A percentile compares a stretch with the other conserved stretches of the same genome.
phyloP scores from a whole-genome alignment of 139 green algal genomes.

The Chara braunii region DNA sequence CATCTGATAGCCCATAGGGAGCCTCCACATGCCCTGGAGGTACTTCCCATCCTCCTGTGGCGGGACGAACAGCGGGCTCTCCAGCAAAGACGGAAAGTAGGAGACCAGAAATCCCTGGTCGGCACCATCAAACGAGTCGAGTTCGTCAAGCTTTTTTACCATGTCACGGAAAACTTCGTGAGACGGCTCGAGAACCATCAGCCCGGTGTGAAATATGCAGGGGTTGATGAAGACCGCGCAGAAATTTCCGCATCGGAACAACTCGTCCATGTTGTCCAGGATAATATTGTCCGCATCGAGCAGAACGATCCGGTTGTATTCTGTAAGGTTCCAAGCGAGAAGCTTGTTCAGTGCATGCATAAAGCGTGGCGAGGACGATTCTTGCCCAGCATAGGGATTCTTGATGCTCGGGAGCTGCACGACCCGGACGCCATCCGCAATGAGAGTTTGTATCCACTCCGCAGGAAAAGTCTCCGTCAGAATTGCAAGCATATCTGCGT shows the following conservation, averaged over 20 bases:
- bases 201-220: slow-evolving; percentile 12
- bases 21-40: neutral
- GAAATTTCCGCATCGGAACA: slow-evolving; percentile 16
- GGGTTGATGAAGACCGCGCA: slow-evolving; percentile 19
- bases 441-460: slow-evolving; percentile 3
- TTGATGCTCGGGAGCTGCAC: neutral
- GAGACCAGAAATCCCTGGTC: slow-evolving; percentile 15
- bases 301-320: slow-evolving; percentile 16
- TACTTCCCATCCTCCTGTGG: neutral
- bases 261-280: slow-evolving; percentile 16
- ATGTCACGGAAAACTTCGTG: slow-evolving; percentile 7
- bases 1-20: slow-evolving; percentile 14
- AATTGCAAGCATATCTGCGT: slow-evolving; percentile 17
- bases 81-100: slow-evolving; percentile 1
- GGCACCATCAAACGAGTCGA: neutral
- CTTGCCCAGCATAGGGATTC: slow-evolving; percentile 1
- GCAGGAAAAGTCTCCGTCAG: neutral
- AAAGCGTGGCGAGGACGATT: neutral
- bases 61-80: neutral
- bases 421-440: neutral
- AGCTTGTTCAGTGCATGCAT: slow-evolving; percentile 7
- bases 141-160: neutral
- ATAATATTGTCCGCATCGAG: slow-evolving; percentile 20
- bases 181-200: slow-evolving; percentile 7
- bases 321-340: neutral